These are phyloP conservation scores for Diaporthe destruens DNA, from an alignment of 2,329 filamentous ascomycete species.

Conservation along the genomic window DNA sequence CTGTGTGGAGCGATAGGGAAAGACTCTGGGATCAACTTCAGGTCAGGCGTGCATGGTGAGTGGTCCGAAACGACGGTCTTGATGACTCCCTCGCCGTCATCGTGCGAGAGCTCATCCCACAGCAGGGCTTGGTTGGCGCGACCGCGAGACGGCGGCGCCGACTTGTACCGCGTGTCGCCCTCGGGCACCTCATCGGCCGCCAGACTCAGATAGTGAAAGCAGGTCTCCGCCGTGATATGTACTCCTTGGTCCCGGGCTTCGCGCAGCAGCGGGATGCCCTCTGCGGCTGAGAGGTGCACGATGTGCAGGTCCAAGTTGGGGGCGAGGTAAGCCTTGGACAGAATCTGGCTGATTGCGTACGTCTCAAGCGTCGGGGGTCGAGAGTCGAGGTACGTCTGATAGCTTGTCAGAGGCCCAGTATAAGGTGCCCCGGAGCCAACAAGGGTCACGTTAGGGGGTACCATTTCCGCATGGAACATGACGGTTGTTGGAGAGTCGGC, in stretches of 20 bases:
- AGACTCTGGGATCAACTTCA: conserved; percentile 85
- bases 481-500: conserved; percentile 87
- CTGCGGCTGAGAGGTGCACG: conserved; percentile 88
- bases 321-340: conserved; percentile 82
- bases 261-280: conserved; percentile 85
- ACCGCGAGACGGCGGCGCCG: conserved; percentile 90
- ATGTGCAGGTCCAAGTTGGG: conserved; percentile 90
- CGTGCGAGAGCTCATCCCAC: conserved; percentile 82
- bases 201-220: conserved; percentile 93
- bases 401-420: conserved; percentile 78
- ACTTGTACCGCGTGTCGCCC: conserved; percentile 93
- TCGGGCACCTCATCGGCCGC: conserved; percentile 84
- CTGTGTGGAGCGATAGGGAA: conserved; percentile 57
- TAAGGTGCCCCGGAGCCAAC: conserved; percentile 84
- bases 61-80: conserved; percentile 95
- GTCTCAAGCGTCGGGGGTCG: conserved; percentile 92
- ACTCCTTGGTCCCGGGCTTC: conserved; percentile 79
- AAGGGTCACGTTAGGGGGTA: conserved; percentile 84
- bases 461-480: conserved; percentile 99
- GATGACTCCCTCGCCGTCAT: conserved; percentile 78
- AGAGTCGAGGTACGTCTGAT: conserved; percentile 91
- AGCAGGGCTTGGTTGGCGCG: conserved; percentile 85
- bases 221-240: conserved; percentile 93
- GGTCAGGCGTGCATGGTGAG: conserved; percentile 93
- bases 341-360: conserved; percentile 87